phyloP scores from a whole-genome alignment of 202 grass and related monocot species.

The Dendrocalamus latiflorus region DNA sequence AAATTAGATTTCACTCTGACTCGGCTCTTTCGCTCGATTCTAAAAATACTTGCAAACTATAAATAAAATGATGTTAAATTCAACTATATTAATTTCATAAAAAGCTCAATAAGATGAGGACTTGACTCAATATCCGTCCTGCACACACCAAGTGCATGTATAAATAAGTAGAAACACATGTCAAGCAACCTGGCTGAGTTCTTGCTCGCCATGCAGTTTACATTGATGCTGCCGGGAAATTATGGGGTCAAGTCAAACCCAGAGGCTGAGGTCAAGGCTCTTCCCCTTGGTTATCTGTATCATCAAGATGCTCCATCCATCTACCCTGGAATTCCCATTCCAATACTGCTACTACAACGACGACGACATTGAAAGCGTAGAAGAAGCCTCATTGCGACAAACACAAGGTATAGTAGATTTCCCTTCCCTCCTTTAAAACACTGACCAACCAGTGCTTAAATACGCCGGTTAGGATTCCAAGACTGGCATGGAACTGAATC shows the following conservation, averaged over 20 bases:
- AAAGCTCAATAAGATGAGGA: no score
- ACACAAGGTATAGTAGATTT: not conserved
- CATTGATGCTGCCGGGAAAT: slow-evolving; percentile 17
- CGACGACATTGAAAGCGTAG: not conserved
- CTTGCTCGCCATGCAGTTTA: not conserved
- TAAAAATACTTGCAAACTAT: no score
- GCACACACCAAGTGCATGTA: not conserved
- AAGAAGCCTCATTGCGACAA: not conserved
- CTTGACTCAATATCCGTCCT: no score
- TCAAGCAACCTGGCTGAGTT: not conserved
- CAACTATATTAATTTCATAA: no score
- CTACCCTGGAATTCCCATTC: not conserved
- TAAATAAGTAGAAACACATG: no score
- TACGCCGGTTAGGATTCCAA: not conserved
- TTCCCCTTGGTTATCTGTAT: not conserved
- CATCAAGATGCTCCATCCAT: not conserved
- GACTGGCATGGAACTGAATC: slow-evolving; percentile 20
- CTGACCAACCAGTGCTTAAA: not conserved
- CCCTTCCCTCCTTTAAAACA: not conserved
- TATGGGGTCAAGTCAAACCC: not conserved
- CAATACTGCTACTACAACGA: no score
- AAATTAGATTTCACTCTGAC: no score
- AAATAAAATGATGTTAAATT: no score
- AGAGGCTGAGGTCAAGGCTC: not conserved
- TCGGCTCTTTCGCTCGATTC: no score